Conservation (phyloP, 805 yeast genomes). For the Citeromyces nyonsensis region DNA sequence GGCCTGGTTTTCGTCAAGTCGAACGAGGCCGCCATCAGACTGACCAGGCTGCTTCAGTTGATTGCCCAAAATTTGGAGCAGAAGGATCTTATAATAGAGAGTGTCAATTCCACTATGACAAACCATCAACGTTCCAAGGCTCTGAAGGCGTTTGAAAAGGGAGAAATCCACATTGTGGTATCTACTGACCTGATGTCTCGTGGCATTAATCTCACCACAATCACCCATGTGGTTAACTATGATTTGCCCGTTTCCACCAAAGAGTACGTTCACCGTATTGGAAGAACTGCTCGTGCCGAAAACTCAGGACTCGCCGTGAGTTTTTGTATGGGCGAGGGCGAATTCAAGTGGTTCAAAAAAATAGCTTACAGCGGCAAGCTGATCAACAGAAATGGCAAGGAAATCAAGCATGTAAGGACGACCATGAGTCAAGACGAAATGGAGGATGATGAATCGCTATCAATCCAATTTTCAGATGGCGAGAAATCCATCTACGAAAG, state of each 20-base stretch:
- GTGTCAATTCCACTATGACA: conserved; percentile 45
- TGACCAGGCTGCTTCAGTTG: conserved; percentile 42
- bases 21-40: conserved; percentile 77
- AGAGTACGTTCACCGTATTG: conserved; percentile 92
- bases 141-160: conserved; percentile 41
- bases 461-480: conserved; percentile 15
- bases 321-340: conserved; percentile 66
- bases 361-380: conserved; percentile 28
- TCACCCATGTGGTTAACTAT: conserved; percentile 72
- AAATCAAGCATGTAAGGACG: conserved; percentile 16
- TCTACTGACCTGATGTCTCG: conserved; percentile 93
- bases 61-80: conserved; percentile 15
- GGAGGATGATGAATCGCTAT: conserved; percentile 6
- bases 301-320: conserved; percentile 62
- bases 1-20: conserved; percentile 57
- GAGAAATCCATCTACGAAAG: conserved; percentile 24
- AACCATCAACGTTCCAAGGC: conserved; percentile 36
- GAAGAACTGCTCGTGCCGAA: conserved; percentile 94
- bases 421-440: conserved; percentile 6
- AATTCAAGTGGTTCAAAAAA: conserved; percentile 44
- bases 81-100: conserved; percentile 13
- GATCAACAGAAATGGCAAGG: conserved; percentile 30
- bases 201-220: conserved; percentile 70
- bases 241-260: conserved; percentile 80
- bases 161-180: conserved; percentile 35